phyloP scores from a whole-genome alignment of 257 asterid species.

The Fraxinus excelsior region DNA sequence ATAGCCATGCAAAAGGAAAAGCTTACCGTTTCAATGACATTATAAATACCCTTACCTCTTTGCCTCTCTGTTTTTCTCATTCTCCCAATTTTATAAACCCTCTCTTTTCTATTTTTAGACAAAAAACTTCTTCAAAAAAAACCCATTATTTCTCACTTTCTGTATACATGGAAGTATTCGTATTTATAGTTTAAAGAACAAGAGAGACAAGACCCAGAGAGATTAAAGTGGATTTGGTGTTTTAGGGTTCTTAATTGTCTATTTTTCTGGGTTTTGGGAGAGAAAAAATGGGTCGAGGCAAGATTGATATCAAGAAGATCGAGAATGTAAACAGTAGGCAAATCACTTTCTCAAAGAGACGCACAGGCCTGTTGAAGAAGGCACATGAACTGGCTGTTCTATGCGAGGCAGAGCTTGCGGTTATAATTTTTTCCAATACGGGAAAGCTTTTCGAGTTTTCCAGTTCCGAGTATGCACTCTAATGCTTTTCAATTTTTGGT shows the following conservation, averaged over 20 bases:
- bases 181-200: neutral
- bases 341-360: constrained; percentile 75
- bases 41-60: constrained; percentile 27
- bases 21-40: constrained; percentile 79
- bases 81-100: constrained; percentile 9
- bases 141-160: neutral
- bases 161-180: neutral
- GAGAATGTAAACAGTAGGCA: constrained; percentile 79
- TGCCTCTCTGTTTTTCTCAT: constrained; percentile 40
- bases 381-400: constrained; percentile 76
- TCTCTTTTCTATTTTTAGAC: constrained; percentile 33
- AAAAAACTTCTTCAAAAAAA: neutral
- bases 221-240: neutral
- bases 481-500: constrained; percentile 10
- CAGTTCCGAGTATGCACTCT: constrained; percentile 46
- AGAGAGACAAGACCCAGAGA: neutral
- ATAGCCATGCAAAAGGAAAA: constrained; percentile 51
- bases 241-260: constrained; percentile 8
- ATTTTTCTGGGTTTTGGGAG: constrained; percentile 30
- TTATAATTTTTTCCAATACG: constrained; percentile 70
- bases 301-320: constrained; percentile 74
- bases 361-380: constrained; percentile 72
- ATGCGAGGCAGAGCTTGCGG: constrained; percentile 81
- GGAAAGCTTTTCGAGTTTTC: constrained; percentile 70
- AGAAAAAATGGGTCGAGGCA: constrained; percentile 71